Evolutionary conservation across 371 early-diverging fungal species (phyloP), one percentile per base, ranked within the genome.

Genomic region (Mortierella sp.): DNA sequence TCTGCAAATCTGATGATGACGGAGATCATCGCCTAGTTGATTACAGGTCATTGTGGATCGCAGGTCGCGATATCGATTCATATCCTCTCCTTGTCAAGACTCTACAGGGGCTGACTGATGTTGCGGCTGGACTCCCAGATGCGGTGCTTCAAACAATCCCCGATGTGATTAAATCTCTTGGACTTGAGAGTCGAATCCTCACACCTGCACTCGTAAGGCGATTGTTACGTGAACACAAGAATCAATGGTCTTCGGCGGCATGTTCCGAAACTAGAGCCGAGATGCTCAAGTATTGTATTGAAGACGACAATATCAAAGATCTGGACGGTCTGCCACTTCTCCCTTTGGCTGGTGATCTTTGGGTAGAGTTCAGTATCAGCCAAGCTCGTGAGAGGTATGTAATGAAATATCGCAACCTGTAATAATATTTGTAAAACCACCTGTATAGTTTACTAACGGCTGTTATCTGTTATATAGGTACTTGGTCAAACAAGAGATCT

Each of bases 311-410:
- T 1, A 16, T 77, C 28, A 45, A 40, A 16, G 72, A 51, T 16
- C 68, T 77, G 9, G 68, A 72, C 30, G 77, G 77, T 9, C 30
- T 77, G 2, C 72, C 77, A 5, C 43, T 77, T 4, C 64, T 77
- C 1, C 77, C 77, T 4, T n/a, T 77, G 37, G 77, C 64, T 10
- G 65, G 62, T 6, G 68, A 39, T 5, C n/a, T 39, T 10, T 77
- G 77, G 77, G 77, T 68, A 18, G 72, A 77, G 28, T 77, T 77
- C 61, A 28, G 18, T 4, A 22, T 43, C 24, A 14, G 60, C 8
- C 26, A 49, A 1, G 63, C 68, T 11, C 2, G 16, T n/a, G 52
- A 52, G 12, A 52, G 72, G 72, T 77, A 68, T 37, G 4, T 40
- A 20, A 16, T 39, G 28, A 1, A 28, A 16, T 61, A 51, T 51